phyloP scores from a whole-genome alignment of 176 grass and related monocot species.

The Musa acuminata region DNA sequence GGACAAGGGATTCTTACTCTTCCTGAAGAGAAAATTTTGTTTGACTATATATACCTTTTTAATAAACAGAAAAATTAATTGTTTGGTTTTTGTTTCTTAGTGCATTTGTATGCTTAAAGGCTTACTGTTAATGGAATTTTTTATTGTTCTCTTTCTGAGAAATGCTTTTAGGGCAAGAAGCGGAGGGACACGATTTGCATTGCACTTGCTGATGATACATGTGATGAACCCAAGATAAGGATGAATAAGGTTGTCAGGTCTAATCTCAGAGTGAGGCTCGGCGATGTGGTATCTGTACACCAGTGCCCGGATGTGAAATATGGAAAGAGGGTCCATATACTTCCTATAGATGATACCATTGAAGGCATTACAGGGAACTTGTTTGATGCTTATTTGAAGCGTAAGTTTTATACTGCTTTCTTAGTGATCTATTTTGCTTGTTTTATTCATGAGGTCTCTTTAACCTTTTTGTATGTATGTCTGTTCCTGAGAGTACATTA shows the following conservation, averaged over 20 bases:
- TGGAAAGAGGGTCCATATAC: slow-evolving; percentile 5
- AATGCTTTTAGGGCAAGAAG: neutral
- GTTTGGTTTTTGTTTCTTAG: no score
- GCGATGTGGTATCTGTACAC: slow-evolving; percentile 1
- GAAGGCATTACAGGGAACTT: slow-evolving; percentile 6
- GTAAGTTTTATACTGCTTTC: slow-evolving; percentile 1
- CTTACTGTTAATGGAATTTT: neutral
- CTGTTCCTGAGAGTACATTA: no score
- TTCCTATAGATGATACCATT: slow-evolving; percentile 11
- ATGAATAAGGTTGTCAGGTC: slow-evolving; percentile 9
- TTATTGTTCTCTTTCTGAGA: neutral
- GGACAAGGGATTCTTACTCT: no score
- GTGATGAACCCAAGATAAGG: slow-evolving; percentile 8
- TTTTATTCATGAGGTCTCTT: neutral
- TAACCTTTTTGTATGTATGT: no score
- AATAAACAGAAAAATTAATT: no score
- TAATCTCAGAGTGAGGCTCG: slow-evolving; percentile 1
- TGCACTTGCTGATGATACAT: slow-evolving; percentile 10
- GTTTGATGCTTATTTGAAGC: slow-evolving; percentile 13
- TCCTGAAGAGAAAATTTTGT: no score
- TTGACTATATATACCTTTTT: no score
- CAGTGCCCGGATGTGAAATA: slow-evolving; percentile 9
- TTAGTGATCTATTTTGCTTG: neutral
- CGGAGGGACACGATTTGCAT: slow-evolving; percentile 5
- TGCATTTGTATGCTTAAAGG: neutral